Conservation (phyloP, 495 filamentous ascomycete genomes). For the Clohesyomyces aquaticus region DNA sequence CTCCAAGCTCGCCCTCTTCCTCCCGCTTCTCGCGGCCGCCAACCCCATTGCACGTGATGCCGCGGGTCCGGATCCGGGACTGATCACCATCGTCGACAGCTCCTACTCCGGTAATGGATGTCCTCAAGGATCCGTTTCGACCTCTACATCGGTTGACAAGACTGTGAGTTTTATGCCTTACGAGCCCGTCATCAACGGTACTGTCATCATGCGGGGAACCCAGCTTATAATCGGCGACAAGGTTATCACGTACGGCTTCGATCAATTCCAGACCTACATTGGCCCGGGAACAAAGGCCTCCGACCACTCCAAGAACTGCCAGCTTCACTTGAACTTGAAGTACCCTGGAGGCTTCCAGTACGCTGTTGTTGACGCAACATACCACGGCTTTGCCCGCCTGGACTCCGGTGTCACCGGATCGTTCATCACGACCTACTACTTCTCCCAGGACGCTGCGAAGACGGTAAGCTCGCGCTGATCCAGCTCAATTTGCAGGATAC, state of each 20-base stretch:
- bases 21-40: slow-evolving; percentile 53
- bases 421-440: slow-evolving; percentile 63
- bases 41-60: slow-evolving; percentile 45
- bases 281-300: slow-evolving; percentile 52
- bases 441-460: slow-evolving; percentile 45
- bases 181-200: no score
- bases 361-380: slow-evolving; percentile 57
- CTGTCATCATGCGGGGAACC: no score
- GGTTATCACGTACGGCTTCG: slow-evolving; percentile 62
- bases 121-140: slow-evolving; percentile 36
- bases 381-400: slow-evolving; percentile 61
- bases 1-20: slow-evolving; percentile 50
- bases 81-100: slow-evolving; percentile 55
- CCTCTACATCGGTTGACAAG: slow-evolving; percentile 34
- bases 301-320: slow-evolving; percentile 59
- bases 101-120: slow-evolving; percentile 55
- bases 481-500: neutral
- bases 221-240: slow-evolving; percentile 17
- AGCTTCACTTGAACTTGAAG: slow-evolving; percentile 60
- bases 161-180: slow-evolving; percentile 15
- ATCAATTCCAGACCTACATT: slow-evolving; percentile 61
- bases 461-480: slow-evolving; percentile 19
- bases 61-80: slow-evolving; percentile 48
- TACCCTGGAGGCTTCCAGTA: slow-evolving; percentile 65
- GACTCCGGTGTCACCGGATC: slow-evolving; percentile 58